Evolutionary conservation across 2,329 filamentous ascomycete genomes (phyloP).

Genomic region (Penicillium hordei): DNA sequence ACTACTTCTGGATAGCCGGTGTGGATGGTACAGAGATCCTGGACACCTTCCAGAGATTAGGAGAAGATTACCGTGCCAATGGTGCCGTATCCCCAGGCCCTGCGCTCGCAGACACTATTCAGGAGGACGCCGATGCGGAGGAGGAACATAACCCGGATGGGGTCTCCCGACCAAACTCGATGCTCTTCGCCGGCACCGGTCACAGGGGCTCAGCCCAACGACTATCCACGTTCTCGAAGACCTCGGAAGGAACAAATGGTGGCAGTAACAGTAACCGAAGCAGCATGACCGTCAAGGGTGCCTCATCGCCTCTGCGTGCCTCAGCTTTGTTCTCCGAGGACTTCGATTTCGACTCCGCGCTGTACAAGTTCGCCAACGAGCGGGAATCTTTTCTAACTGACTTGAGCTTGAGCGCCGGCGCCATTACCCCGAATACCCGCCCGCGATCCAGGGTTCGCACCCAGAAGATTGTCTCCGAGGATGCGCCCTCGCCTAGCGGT

Average conservation of each 20-base stretch:
- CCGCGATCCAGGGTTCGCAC: slow-evolving; percentile 76
- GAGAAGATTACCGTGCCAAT: slow-evolving; percentile 44
- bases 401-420: slow-evolving; percentile 81
- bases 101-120: slow-evolving; percentile 57
- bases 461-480: slow-evolving; percentile 77
- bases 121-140: slow-evolving; percentile 59
- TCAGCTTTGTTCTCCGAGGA: slow-evolving; percentile 55
- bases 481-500: slow-evolving; percentile 50
- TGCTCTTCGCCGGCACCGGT: slow-evolving; percentile 23
- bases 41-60: slow-evolving; percentile 44
- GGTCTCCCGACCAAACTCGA: slow-evolving; percentile 44
- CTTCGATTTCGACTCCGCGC: slow-evolving; percentile 89
- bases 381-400: slow-evolving; percentile 92
- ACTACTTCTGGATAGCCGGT: slow-evolving; percentile 65
- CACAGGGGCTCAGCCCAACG: slow-evolving; percentile 44
- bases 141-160: slow-evolving; percentile 44
- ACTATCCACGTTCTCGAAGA: slow-evolving; percentile 51
- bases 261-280: slow-evolving; percentile 66
- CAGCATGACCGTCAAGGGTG: slow-evolving; percentile 60
- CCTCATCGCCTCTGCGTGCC: slow-evolving; percentile 34
- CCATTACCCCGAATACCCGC: slow-evolving; percentile 64
- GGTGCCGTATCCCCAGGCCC: slow-evolving; percentile 37
- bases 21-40: slow-evolving; percentile 49
- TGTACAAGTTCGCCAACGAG: slow-evolving; percentile 94
- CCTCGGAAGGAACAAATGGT: slow-evolving; percentile 46